Conservation (phyloP, 352 stramenopile genomes). For the Peronospora farinosa region DNA sequence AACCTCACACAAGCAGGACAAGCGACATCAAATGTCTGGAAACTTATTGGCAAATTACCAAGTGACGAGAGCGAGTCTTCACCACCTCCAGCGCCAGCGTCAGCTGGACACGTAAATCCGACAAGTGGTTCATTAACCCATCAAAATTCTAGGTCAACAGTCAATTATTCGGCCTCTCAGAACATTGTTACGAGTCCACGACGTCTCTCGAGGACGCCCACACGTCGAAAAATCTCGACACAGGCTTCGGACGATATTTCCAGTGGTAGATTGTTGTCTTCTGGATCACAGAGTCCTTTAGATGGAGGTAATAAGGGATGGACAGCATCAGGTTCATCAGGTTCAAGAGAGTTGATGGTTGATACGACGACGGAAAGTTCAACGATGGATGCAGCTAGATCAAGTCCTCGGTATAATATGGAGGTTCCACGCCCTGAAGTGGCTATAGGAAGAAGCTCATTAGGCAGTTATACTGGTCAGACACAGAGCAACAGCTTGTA, state of each 20-base stretch:
- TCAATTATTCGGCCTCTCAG: constrained; percentile 18
- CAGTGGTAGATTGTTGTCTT: constrained; percentile 13
- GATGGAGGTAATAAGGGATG: constrained; percentile 4
- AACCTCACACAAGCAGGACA: constrained; percentile 73
- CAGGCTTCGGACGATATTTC: constrained; percentile 12
- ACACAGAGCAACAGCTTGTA: constrained; percentile 29
- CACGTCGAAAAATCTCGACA: constrained; percentile 15
- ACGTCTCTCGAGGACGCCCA: constrained; percentile 3
- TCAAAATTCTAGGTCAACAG: constrained; percentile 7
- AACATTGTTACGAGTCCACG: constrained; percentile 8
- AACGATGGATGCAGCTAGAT: constrained; percentile 4
- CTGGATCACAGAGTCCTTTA: neutral
- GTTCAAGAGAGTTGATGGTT: constrained; percentile 12
- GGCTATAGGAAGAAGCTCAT: constrained; percentile 32
- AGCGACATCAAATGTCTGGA: constrained; percentile 77
- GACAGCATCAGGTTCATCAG: constrained; percentile 14
- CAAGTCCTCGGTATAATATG: constrained; percentile 46
- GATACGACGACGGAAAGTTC: constrained; percentile 10
- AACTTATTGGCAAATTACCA: constrained; percentile 54
- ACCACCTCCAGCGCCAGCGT: neutral
- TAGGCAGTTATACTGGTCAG: constrained; percentile 33
- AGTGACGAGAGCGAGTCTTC: constrained; percentile 33
- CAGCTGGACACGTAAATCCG: neutral
- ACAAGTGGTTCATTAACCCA: constrained; percentile 9
- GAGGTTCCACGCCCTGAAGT: constrained; percentile 47